Percentiles rank a stretch among this genome's conserved stretches.
phyloP scores from a whole-genome alignment of 306 rosid species.

The Cucumis melo region DNA sequence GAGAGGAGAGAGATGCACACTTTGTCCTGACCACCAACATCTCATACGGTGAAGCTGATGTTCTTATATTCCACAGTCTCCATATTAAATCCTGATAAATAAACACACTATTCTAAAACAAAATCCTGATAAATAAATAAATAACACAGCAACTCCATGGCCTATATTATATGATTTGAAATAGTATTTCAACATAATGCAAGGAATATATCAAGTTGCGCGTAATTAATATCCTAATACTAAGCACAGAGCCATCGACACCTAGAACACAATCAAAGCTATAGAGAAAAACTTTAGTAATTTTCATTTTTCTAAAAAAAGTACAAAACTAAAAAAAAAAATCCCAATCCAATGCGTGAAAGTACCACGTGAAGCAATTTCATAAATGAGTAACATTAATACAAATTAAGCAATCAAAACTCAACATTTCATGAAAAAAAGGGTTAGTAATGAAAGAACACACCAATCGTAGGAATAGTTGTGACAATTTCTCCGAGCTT shows the following conservation, averaged over 20 bases:
- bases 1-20: constrained; percentile 10
- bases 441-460: constrained; percentile 5
- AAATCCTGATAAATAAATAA: not conserved
- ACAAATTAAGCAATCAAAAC: not conserved
- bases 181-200: not conserved
- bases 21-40: constrained; percentile 75
- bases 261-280: not conserved
- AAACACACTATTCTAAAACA: too few species aligned
- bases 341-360: not conserved
- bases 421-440: not conserved
- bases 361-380: not conserved
- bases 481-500: constrained; percentile 70
- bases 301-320: not conserved
- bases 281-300: not conserved
- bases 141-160: not conserved
- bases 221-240: not conserved
- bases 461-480: constrained; percentile 61
- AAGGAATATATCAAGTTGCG: not conserved
- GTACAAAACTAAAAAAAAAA: not conserved
- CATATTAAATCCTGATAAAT: constrained; percentile 27
- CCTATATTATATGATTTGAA: not conserved
- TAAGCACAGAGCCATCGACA: not conserved
- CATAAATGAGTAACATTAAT: not conserved
- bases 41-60: constrained; percentile 79
- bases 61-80: constrained; percentile 50